phyloP scores from a whole-genome alignment of 495 filamentous ascomycete genomes.

The Neurospora sp. region DNA sequence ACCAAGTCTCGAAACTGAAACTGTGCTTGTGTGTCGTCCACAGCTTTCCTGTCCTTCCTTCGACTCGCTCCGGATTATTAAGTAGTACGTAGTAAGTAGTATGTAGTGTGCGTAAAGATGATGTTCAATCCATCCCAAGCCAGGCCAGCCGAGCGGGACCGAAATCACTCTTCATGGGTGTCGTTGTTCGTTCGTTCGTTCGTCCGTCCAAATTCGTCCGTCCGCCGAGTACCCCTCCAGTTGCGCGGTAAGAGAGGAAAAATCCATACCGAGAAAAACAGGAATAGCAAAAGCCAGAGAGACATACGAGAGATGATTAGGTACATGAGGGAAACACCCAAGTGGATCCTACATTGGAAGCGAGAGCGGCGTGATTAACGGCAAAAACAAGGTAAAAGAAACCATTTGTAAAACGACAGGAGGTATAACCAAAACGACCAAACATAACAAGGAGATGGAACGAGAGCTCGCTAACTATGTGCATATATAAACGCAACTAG shows the following conservation, averaged over 20 bases:
- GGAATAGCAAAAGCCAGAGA: not conserved
- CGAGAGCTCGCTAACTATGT: not conserved
- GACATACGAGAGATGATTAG: not conserved
- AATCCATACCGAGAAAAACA: not conserved
- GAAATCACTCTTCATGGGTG: not conserved
- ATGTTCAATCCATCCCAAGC: not conserved
- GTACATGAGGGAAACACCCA: not conserved
- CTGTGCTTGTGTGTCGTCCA: not conserved
- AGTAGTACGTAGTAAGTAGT: not conserved
- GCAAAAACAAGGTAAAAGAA: not conserved
- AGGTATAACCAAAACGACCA: not conserved
- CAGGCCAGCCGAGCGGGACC: not conserved
- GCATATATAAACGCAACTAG: not conserved
- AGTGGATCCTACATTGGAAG: not conserved
- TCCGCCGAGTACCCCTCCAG: not conserved
- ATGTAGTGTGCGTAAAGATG: not conserved
- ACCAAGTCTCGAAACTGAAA: not conserved
- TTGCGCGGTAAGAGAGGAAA: not conserved
- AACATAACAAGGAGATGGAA: not conserved
- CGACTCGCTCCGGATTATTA: not conserved
- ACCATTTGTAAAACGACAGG: not conserved
- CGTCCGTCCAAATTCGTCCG: not conserved
- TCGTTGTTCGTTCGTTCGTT: not conserved
- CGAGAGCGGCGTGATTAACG: not conserved
- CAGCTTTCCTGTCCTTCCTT: not conserved